Base-by-base conservation (phyloP, 2,329 filamentous ascomycete species). In the Hymenoscyphus fructigenus region DNA sequence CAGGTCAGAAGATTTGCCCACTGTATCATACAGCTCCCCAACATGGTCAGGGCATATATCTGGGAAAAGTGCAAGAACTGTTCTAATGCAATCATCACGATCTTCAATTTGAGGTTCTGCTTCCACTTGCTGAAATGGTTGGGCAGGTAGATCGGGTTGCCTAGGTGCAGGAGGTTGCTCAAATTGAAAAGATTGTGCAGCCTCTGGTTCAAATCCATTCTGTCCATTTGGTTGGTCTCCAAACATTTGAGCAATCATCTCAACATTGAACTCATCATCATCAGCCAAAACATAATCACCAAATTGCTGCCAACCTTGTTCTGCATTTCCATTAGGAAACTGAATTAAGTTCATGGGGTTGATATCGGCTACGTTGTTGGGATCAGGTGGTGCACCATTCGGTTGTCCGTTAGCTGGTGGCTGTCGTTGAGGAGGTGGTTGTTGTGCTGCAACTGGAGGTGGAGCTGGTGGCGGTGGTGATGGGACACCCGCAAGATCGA, bases 61-160 rank as follows among this genome's bases (percentile, higher is more conserved):
- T 9, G 82, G 82, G 62, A 84, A 83, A 9, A 84, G 69, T 12
- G 73, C 71, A 4, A 79, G 44, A 20, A 84, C 70, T n/a, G 74
- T 71, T 9, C 69, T 67, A 20, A 82, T 71, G 59, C 76, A 70
- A 56, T 68, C 66, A n/a, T 36, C 57, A 47, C 59, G 59, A 26
- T 67, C 57, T 44, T 69, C 66, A 26, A 60, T 50, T 2, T 57
- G 38, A 28, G 34, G 38, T 44, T 60, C 58, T 38, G 44, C 26
- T 41, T 17, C 26, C 14, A n/a, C 38, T 12, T 14, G 47, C 20
- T 26, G 47, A 12, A 53, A 26, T 53, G 23, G 47, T 10, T 53
- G 47, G 23, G n/a, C 10, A 23, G 20, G 47, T 26, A 14, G 47
- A 26, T 53, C 3, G 47, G 20, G 20, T 17, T 44, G 41, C 41